Evolutionary conservation across 805 yeast genomes (phyloP).

Genomic region (Lachancea dasiensis): DNA sequence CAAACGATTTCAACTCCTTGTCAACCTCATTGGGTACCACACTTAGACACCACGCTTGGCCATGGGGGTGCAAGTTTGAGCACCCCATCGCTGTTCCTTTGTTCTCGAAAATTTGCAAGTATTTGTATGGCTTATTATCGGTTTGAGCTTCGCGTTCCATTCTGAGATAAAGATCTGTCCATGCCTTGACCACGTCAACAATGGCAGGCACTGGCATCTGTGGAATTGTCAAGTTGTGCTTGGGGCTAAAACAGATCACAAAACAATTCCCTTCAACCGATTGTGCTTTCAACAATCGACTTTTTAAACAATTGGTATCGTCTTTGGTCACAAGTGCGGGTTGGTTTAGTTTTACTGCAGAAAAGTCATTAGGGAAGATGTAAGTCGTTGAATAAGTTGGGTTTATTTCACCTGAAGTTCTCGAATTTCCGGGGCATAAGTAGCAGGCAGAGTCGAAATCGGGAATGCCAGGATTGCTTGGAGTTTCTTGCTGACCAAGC

Average conservation of each 20-base stretch:
- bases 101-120: constrained; percentile 70
- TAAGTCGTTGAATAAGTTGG: constrained; percentile 54
- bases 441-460: constrained; percentile 60
- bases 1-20: constrained; percentile 48
- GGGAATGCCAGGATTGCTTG: constrained; percentile 40
- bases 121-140: constrained; percentile 43
- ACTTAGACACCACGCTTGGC: constrained; percentile 74
- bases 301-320: constrained; percentile 29
- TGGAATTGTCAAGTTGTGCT: constrained; percentile 62
- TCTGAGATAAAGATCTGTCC: constrained; percentile 49
- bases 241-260: constrained; percentile 68
- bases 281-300: constrained; percentile 44
- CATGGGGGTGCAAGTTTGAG: constrained; percentile 77
- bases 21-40: constrained; percentile 61
- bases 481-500: constrained; percentile 67
- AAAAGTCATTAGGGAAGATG: constrained; percentile 61
- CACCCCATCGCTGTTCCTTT: constrained; percentile 81
- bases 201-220: constrained; percentile 46
- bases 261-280: constrained; percentile 63
- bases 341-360: constrained; percentile 59
- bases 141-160: constrained; percentile 36
- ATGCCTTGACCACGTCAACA: constrained; percentile 46
- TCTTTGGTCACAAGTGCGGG: constrained; percentile 35
- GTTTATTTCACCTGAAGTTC: constrained; percentile 57
- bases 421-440: constrained; percentile 63